Evolutionary conservation across 495 filamentous ascomycete genomes (phyloP).

Genomic region (Collariella sp.): DNA sequence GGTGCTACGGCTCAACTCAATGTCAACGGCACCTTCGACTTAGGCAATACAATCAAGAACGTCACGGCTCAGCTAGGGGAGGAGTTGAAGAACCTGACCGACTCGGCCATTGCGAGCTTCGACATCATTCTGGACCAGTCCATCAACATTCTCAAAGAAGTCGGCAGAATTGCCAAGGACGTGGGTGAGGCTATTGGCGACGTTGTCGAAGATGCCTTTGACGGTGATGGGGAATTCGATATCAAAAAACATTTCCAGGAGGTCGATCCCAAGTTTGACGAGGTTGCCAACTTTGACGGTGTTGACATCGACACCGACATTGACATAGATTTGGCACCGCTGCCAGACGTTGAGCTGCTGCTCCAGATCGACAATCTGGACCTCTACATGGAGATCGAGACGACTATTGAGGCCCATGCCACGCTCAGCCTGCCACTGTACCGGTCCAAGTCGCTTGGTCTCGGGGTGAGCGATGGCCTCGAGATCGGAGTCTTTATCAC

Average conservation of each 20-base stretch:
- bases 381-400: slow-evolving; percentile 43
- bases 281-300: slow-evolving; percentile 29
- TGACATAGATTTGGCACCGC: slow-evolving; percentile 30
- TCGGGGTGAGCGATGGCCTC: slow-evolving; percentile 28
- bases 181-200: no score
- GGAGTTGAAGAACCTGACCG: slow-evolving; percentile 21
- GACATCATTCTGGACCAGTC: no score
- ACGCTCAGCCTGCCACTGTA: slow-evolving; percentile 43
- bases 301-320: slow-evolving; percentile 24
- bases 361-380: slow-evolving; percentile 44
- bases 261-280: slow-evolving; percentile 28
- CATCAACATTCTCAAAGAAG: no score
- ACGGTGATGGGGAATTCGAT: neutral
- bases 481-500: slow-evolving; percentile 36
- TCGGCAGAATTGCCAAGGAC: no score
- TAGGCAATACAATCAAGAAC: slow-evolving; percentile 27
- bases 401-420: slow-evolving; percentile 31
- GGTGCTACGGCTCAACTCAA: slow-evolving; percentile 33
- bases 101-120: neutral
- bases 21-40: slow-evolving; percentile 30
- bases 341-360: slow-evolving; percentile 36
- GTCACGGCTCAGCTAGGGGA: slow-evolving; percentile 20
- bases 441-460: slow-evolving; percentile 34
- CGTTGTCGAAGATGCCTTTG: neutral
- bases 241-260: slow-evolving; percentile 3